Evolutionary conservation across 2,329 filamentous ascomycete genomes (phyloP).

Genomic region (Trematosphaeria pertusa): DNA sequence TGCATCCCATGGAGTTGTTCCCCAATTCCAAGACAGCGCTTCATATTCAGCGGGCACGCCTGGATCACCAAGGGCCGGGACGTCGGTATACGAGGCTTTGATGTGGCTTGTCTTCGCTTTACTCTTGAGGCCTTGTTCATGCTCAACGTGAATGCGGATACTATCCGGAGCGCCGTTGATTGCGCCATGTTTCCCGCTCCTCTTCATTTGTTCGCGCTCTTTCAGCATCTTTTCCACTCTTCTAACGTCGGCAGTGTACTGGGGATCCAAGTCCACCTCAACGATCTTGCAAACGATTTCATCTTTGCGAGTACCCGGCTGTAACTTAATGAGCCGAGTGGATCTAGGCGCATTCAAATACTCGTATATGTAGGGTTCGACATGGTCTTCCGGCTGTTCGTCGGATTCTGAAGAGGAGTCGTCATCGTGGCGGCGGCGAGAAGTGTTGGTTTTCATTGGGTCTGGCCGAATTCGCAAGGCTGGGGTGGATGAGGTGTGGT

Average conservation of each 20-base stretch:
- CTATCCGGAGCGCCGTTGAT: no score
- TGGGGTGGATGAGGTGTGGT: no score
- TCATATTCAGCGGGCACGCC: background rate
- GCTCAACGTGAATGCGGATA: no score
- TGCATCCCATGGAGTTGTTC: background rate
- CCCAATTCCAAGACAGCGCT: conserved; percentile 8
- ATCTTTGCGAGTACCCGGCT: background rate
- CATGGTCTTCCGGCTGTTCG: background rate
- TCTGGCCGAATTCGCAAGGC: no score
- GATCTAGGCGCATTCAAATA: background rate
- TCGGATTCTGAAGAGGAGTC: background rate
- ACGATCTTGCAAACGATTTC: conserved; percentile 2
- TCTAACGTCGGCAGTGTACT: background rate
- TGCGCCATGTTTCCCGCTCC: no score
- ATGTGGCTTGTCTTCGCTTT: no score
- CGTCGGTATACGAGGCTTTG: no score
- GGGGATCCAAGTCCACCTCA: conserved; percentile 1
- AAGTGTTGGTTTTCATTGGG: background rate
- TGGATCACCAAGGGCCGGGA: conserved; percentile 1
- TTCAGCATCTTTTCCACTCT: background rate
- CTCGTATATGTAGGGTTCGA: background rate
- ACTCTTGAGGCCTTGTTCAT: no score
- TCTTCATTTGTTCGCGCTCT: no score
- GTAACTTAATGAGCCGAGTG: background rate
- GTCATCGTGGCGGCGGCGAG: background rate